phyloP scores from a whole-genome alignment of 169 alveolate species.

The Blepharisma undulans region DNA sequence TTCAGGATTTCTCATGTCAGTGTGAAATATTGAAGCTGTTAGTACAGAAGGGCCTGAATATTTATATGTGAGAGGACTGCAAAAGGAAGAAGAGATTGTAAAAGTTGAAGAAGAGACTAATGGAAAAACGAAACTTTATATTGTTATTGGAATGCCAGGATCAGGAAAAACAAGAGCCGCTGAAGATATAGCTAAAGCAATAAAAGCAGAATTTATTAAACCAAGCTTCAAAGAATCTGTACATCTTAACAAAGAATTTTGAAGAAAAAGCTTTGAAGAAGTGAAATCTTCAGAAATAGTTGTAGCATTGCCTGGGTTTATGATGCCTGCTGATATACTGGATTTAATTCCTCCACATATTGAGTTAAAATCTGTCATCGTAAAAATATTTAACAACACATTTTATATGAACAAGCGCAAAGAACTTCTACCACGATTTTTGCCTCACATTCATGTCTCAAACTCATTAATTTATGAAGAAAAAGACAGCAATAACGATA shows the following conservation, averaged over 20 bases:
- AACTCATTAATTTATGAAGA: slow-evolving; percentile 19
- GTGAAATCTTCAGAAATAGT: background rate
- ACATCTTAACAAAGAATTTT: background rate
- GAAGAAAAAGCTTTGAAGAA: background rate
- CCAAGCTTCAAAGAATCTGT: background rate
- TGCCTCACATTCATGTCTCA: background rate
- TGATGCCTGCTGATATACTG: background rate
- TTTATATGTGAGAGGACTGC: background rate
- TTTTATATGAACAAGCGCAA: slow-evolving; percentile 1
- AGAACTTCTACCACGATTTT: background rate
- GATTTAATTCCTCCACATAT: background rate
- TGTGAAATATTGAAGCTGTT: background rate
- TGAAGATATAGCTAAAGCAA: background rate
- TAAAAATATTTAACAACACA: background rate
- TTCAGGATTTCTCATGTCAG: background rate
- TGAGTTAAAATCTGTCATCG: background rate
- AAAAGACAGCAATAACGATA: background rate
- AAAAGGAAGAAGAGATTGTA: background rate
- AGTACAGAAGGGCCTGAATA: background rate
- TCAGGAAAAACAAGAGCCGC: slow-evolving; percentile 22
- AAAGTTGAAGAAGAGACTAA: background rate
- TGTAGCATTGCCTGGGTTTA: background rate
- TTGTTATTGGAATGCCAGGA: slow-evolving; percentile 2
- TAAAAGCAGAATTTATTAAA: background rate
- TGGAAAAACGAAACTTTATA: background rate